phyloP scores from a whole-genome alignment of 2,329 filamentous ascomycete species.

The Boeremia lycopersici region DNA sequence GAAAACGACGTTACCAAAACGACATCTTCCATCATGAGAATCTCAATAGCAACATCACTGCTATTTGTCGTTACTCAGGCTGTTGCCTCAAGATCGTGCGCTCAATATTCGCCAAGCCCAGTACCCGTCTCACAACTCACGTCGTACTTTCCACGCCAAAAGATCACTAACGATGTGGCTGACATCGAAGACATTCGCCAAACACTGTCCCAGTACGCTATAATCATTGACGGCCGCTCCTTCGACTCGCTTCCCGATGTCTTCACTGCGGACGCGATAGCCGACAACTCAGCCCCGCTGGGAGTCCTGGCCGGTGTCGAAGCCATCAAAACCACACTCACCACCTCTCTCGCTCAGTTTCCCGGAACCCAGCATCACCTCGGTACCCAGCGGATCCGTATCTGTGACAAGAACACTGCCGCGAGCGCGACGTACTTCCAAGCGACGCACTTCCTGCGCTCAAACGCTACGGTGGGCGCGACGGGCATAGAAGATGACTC shows the following conservation, averaged over 20 bases:
- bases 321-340: neutral
- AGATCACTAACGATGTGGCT: neutral
- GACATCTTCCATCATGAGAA: neutral
- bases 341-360: neutral
- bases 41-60: neutral
- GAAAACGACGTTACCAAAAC: too few species aligned
- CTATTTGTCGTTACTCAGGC: neutral
- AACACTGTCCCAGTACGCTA: conserved; percentile 4
- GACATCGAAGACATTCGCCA: conserved; percentile 4
- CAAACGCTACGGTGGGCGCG: neutral
- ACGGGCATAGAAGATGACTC: neutral
- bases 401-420: neutral
- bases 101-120: neutral
- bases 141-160: conserved; percentile 3
- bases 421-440: conserved; percentile 5
- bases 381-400: conserved; percentile 5
- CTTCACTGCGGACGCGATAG: neutral
- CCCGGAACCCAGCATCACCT: conserved; percentile 5
- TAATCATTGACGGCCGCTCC: neutral
- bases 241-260: neutral
- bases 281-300: conserved; percentile 5
- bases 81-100: neutral
- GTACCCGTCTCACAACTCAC: neutral
- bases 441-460: conserved; percentile 3
- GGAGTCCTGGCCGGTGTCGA: conserved; percentile 1